Evolutionary conservation across 2,329 filamentous ascomycete genomes (phyloP).

Genomic region (Penicillium sp.): DNA sequence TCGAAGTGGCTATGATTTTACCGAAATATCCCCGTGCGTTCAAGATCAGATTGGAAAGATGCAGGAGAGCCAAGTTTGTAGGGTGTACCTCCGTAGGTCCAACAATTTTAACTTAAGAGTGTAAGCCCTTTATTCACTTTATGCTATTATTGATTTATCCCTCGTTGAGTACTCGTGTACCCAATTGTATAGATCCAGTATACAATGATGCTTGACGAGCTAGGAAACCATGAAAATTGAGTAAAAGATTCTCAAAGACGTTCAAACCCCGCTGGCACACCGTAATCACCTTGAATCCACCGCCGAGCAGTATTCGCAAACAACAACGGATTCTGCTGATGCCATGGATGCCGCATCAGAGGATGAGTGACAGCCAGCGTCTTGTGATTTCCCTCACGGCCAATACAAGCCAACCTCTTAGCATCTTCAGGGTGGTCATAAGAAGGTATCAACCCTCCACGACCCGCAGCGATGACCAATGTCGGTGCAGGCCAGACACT

Average conservation of each 20-base stretch:
- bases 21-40: no score
- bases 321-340: background rate
- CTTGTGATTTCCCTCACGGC: background rate
- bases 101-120: no score
- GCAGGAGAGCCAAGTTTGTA: no score
- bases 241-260: background rate
- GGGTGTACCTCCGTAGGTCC: no score
- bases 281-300: background rate
- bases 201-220: background rate
- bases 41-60: no score
- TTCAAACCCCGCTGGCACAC: background rate
- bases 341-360: background rate
- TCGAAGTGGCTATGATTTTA: background rate
- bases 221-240: background rate
- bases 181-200: no score
- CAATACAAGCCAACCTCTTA: background rate
- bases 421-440: background rate
- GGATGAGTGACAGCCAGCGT: background rate
- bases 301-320: background rate
- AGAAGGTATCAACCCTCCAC: background rate
- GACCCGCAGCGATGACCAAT: background rate
- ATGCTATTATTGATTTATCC: no score
- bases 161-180: no score
- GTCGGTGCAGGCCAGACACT: background rate
- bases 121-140: no score